Percentiles rank a stretch among this genome's conserved stretches.
Conservation (phyloP, 2,329 filamentous ascomycete species). For the Sporothrix euskadiensis region DNA sequence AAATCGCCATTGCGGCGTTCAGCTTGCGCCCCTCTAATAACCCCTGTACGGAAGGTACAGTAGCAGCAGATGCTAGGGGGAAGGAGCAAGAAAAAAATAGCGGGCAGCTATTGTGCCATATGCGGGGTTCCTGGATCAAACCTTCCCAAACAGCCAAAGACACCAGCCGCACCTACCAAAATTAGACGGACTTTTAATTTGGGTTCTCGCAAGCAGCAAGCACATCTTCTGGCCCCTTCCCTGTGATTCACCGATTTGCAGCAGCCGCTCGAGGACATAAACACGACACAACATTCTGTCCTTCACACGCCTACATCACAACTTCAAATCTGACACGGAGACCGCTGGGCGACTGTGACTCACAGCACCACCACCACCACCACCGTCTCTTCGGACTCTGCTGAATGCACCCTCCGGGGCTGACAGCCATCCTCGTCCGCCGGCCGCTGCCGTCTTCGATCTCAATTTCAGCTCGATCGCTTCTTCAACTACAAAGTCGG, state of each 20-base stretch:
- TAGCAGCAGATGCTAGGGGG: not conserved
- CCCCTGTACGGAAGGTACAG: constrained; percentile 4
- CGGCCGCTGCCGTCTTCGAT: constrained; percentile 11
- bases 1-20: not conserved
- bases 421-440: constrained; percentile 17
- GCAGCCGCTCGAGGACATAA: not conserved
- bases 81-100: constrained; percentile 2
- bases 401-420: constrained; percentile 29
- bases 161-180: constrained; percentile 13
- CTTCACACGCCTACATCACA: not conserved
- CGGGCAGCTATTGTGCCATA: constrained; percentile 24
- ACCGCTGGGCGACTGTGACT: constrained; percentile 22
- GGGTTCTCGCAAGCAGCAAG: not conserved
- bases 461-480: not conserved
- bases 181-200: not conserved
- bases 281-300: not conserved
- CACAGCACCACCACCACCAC: constrained; percentile 5
- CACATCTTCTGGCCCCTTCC: not conserved
- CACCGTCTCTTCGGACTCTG: not conserved
- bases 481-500: not conserved
- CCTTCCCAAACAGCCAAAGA: not conserved
- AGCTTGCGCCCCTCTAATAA: not conserved
- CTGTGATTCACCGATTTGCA: constrained; percentile 7
- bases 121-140: constrained; percentile 17
- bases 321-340: not conserved